phyloP scores from a whole-genome alignment of 2,329 filamentous ascomycete genomes.

The Parastagonospora avenae region DNA sequence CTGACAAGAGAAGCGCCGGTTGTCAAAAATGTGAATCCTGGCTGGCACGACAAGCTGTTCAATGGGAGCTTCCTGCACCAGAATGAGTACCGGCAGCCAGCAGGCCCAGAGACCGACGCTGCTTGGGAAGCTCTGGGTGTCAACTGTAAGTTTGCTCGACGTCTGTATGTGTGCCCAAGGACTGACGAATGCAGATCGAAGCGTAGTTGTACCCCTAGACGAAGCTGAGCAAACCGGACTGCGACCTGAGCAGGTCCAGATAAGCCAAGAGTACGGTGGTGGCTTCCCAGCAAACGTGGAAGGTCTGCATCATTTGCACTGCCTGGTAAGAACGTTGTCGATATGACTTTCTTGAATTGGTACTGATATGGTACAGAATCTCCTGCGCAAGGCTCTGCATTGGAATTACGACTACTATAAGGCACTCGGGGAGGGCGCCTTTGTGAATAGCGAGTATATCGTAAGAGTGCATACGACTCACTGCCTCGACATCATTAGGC shows the following conservation, averaged over 20 bases:
- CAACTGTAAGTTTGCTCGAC: slow-evolving; percentile 51
- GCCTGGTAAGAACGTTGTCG: slow-evolving; percentile 51
- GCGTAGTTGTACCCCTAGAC: slow-evolving; percentile 56
- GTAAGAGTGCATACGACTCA: slow-evolving; percentile 63
- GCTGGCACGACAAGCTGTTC: slow-evolving; percentile 53
- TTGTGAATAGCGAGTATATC: slow-evolving; percentile 61
- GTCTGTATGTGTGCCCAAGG: not conserved
- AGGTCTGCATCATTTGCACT: slow-evolving; percentile 63
- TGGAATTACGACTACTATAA: slow-evolving; percentile 67
- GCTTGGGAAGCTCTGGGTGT: slow-evolving; percentile 61
- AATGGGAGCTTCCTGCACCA: slow-evolving; percentile 63
- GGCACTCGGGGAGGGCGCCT: slow-evolving; percentile 56
- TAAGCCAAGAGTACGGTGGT: slow-evolving; percentile 61
- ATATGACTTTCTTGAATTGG: not conserved
- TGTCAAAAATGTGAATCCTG: slow-evolving; percentile 48
- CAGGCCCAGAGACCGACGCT: slow-evolving; percentile 59
- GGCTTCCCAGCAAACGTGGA: slow-evolving; percentile 65
- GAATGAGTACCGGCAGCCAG: slow-evolving; percentile 58
- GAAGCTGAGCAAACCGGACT: slow-evolving; percentile 59
- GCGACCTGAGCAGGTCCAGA: slow-evolving; percentile 60
- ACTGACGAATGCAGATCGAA: slow-evolving; percentile 19
- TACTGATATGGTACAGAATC: slow-evolving; percentile 52
- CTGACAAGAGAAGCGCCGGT: slow-evolving; percentile 33
- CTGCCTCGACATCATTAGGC: slow-evolving; percentile 65
- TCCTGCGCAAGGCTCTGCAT: slow-evolving; percentile 62